Evolutionary conservation across 805 yeast genomes (phyloP).

Genomic region (Sugiyamaella lignohabitans): DNA sequence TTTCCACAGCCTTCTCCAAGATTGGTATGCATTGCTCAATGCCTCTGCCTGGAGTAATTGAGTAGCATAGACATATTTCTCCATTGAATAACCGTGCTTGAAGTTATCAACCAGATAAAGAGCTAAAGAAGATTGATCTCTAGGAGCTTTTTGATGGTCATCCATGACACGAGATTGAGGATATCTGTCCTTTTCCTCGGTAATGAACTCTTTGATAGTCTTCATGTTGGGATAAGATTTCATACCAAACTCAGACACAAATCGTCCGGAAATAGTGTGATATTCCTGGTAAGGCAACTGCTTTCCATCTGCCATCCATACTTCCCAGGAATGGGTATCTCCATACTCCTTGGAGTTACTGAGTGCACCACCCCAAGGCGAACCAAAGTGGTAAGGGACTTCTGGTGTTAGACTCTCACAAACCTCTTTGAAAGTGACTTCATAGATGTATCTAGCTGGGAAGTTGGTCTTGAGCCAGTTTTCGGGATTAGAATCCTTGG

Average conservation of each 20-base stretch:
- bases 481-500: slow-evolving; percentile 9
- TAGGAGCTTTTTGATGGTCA: slow-evolving; percentile 43
- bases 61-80: slow-evolving; percentile 42
- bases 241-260: slow-evolving; percentile 50
- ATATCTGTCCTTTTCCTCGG: slow-evolving; percentile 34
- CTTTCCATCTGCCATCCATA: slow-evolving; percentile 45
- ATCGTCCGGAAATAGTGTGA: slow-evolving; percentile 39
- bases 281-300: slow-evolving; percentile 41
- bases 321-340: slow-evolving; percentile 49
- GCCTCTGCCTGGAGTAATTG: slow-evolving; percentile 48
- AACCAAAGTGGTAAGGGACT: slow-evolving; percentile 32
- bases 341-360: slow-evolving; percentile 33
- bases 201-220: slow-evolving; percentile 34
- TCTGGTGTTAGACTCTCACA: slow-evolving; percentile 9
- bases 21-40: slow-evolving; percentile 38
- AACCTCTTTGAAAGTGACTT: slow-evolving; percentile 17
- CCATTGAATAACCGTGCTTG: slow-evolving; percentile 25
- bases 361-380: slow-evolving; percentile 39
- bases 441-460: slow-evolving; percentile 41
- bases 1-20: slow-evolving; percentile 42
- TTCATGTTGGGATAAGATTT: slow-evolving; percentile 37
- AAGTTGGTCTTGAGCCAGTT: slow-evolving; percentile 23
- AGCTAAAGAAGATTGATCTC: slow-evolving; percentile 39
- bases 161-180: slow-evolving; percentile 42
- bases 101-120: slow-evolving; percentile 41